A percentile compares a stretch with the other conserved stretches of the same genome.
These are phyloP conservation scores for Canavalia ensiformis DNA, from an alignment of 306 rosid genomes.

Conservation along the genomic window DNA sequence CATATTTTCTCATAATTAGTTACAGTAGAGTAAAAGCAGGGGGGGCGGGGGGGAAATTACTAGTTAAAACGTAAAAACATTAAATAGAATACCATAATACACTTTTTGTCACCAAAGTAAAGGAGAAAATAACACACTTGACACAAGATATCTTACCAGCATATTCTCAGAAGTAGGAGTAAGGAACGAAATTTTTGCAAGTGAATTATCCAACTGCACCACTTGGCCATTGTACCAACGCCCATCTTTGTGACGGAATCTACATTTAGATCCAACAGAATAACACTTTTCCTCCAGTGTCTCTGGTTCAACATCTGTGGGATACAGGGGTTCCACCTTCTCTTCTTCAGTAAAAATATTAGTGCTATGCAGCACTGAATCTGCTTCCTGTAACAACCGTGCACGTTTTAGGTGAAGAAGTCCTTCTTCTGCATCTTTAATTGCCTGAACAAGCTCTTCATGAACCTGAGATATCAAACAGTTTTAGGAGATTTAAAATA, in stretches of 20 bases:
- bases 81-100: slow-evolving; percentile 16
- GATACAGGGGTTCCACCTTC: slow-evolving; percentile 65
- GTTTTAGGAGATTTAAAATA: slow-evolving; percentile 14
- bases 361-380: slow-evolving; percentile 59
- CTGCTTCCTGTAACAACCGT: slow-evolving; percentile 79
- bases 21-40: neutral
- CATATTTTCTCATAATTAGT: slow-evolving; percentile 33
- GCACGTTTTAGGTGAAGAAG: slow-evolving; percentile 86
- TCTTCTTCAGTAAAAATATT: slow-evolving; percentile 57
- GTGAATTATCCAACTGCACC: slow-evolving; percentile 63
- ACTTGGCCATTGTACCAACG: slow-evolving; percentile 90
- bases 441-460: slow-evolving; percentile 84
- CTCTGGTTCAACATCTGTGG: slow-evolving; percentile 67
- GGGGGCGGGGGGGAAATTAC: no score
- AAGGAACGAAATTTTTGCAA: slow-evolving; percentile 84
- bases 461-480: slow-evolving; percentile 64
- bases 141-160: slow-evolving; percentile 67
- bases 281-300: slow-evolving; percentile 59
- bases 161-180: slow-evolving; percentile 87
- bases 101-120: slow-evolving; percentile 12
- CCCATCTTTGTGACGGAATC: slow-evolving; percentile 89
- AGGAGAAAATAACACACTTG: slow-evolving; percentile 35
- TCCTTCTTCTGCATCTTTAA: slow-evolving; percentile 93
- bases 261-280: slow-evolving; percentile 86
- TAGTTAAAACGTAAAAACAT: neutral